Evolutionary conservation across 371 early-diverging fungal genomes (phyloP), one percentile per base, ranked within the genome.

Genomic region (Mycotypha africana): DNA sequence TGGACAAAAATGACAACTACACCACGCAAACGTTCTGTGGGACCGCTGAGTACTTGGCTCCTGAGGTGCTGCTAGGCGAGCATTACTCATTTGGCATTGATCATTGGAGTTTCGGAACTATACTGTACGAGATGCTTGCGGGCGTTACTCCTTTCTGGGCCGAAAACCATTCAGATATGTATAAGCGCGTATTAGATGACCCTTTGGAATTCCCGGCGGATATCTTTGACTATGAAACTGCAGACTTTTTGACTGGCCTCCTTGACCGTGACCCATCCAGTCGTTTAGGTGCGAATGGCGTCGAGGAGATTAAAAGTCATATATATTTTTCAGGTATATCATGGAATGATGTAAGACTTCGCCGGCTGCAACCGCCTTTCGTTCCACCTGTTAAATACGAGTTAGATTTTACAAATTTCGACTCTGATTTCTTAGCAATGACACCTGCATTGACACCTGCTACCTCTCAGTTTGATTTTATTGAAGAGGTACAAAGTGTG

Each of bases 41-140:
- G 7, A 96, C 98, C 3, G 88, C 95, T 3, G 97, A 93, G 43
- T 91, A 91, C 40, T 62, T 88, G 17, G 77, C 98, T 1, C 98
- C 98, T 1, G 99, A 98, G 58, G 86, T 96, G 20, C 70, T 98
- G 9, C 54, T 69, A 32, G 87, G 85, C 0, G 73, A 79, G 9
- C 75, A 80, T 22, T 96, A 97, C 52, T 89, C 91, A 6, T 88
- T 82, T 53, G 80, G 79, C 11, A 92, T 92, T 7, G 99, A 99
- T 67, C 87, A 93, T 79, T 99, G 99, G 99, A 85, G 93, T 32
- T 73, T 97, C 6, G 99, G 98, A 0, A 89, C 94, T 1, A 74
- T 97, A 19, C 74, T 97, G 34, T 98, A 88, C 56, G 95, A 88
- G 55, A 84, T 89, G 74, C 24, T 88, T 28, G 74, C 74, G 15